Percentiles rank a stretch among this genome's conserved stretches.
Evolutionary conservation across 352 stramenopile genomes (phyloP).

Genomic region (Phytopythium montanum): DNA sequence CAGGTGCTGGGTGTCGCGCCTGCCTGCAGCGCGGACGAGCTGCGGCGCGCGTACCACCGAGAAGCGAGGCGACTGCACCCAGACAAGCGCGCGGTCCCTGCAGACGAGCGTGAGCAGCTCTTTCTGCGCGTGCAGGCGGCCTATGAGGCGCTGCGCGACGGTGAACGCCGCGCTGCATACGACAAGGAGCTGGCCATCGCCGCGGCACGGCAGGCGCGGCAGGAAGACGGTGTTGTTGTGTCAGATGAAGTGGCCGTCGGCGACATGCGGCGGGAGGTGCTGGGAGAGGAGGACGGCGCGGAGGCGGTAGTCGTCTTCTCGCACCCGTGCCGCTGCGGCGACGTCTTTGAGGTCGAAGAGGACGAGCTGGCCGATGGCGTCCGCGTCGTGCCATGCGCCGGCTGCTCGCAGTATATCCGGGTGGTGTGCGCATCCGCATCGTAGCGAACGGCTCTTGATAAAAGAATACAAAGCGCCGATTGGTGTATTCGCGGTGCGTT

Average conservation of each 20-base stretch:
- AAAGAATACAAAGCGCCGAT: background rate
- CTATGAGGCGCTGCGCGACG: slow-evolving; percentile 62
- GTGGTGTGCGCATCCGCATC: slow-evolving; percentile 19
- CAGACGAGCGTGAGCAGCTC: slow-evolving; percentile 14
- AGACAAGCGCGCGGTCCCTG: slow-evolving; percentile 38
- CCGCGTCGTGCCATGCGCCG: slow-evolving; percentile 70
- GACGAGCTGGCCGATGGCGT: slow-evolving; percentile 61
- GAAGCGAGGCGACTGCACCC: slow-evolving; percentile 53
- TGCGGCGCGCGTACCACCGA: slow-evolving; percentile 71
- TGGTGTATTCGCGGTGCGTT: slow-evolving; percentile 1
- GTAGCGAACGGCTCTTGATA: background rate
- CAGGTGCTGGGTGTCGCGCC: slow-evolving; percentile 41
- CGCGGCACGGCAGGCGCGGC: slow-evolving; percentile 24
- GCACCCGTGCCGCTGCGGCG: slow-evolving; percentile 65
- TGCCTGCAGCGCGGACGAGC: slow-evolving; percentile 47
- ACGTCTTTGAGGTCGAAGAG: slow-evolving; percentile 63
- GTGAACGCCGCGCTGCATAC: slow-evolving; percentile 39
- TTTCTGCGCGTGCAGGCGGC: slow-evolving; percentile 64
- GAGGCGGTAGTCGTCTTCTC: slow-evolving; percentile 56
- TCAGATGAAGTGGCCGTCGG: slow-evolving; percentile 49
- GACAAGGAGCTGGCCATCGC: slow-evolving; percentile 45
- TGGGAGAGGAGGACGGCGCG: slow-evolving; percentile 21
- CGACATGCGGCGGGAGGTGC: slow-evolving; percentile 42
- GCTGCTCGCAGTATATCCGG: slow-evolving; percentile 79
- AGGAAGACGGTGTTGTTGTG: slow-evolving; percentile 52